A percentile compares a stretch with the other conserved stretches of the same genome.
phyloP scores from a whole-genome alignment of 352 stramenopile genomes.

The Nothophytophthora sp. region DNA sequence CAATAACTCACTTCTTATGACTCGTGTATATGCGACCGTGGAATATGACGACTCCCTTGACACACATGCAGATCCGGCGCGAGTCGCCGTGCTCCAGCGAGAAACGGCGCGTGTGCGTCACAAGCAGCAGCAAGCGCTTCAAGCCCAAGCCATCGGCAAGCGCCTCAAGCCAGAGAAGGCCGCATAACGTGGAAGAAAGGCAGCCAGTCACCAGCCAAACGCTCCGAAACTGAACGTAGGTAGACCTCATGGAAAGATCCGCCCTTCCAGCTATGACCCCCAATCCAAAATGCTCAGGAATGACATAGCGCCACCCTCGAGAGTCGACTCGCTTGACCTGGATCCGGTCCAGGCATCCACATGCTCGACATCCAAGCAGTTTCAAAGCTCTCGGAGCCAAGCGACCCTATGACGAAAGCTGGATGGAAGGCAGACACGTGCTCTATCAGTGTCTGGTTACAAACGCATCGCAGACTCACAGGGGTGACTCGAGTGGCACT shows the following conservation, averaged over 20 bases:
- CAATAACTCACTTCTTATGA: too few species aligned
- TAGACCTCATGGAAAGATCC: too few species aligned
- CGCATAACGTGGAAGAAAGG: slow-evolving; percentile 19
- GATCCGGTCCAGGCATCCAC: too few species aligned
- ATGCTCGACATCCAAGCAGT: too few species aligned
- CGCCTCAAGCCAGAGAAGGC: slow-evolving; percentile 27
- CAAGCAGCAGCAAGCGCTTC: slow-evolving; percentile 49
- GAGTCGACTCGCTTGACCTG: too few species aligned
- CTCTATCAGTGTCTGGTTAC: slow-evolving; percentile 2
- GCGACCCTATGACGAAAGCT: slow-evolving; percentile 4
- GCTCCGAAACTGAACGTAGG: not conserved
- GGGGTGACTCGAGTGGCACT: not conserved
- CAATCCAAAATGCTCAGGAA: too few species aligned
- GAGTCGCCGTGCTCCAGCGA: slow-evolving; percentile 52
- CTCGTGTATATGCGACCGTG: too few species aligned
- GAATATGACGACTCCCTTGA: too few species aligned
- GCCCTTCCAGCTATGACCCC: too few species aligned
- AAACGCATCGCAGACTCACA: too few species aligned
- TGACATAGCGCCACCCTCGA: too few species aligned
- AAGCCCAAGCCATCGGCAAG: slow-evolving; percentile 9
- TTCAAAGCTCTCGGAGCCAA: slow-evolving; percentile 1
- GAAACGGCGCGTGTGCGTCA: slow-evolving; percentile 60
- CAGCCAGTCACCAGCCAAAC: not conserved
- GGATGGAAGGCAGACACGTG: slow-evolving; percentile 4
- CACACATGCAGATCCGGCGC: slow-evolving; percentile 41